Evolutionary conservation across 805 yeast species (phyloP), one percentile per base, ranked within the genome.

Genomic region (Wickerhamiella domercqiae): DNA sequence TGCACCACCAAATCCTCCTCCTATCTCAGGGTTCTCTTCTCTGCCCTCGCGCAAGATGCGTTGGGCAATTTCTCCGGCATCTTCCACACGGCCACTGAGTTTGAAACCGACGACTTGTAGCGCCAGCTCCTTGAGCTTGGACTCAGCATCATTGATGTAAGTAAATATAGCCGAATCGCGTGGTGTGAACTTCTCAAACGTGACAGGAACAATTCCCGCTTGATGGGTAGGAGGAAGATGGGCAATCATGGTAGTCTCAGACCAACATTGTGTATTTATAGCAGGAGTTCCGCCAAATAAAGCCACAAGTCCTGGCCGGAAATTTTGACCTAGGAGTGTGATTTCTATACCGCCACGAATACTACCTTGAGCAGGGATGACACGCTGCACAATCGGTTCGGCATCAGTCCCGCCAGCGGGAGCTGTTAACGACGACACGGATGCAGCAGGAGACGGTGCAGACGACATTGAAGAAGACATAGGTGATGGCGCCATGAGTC

Each of bases 351-450:
- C 99, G 47, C 99, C 99, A 45, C 94, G 69, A 9, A 84, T 70
- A 7, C 96, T 94, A 2, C 99, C 99, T 55, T 81, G 90, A 0
- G 93, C 78, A 1, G 99, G 99, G 40, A 90, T 86, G 7, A 90
- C 78, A 41, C 94, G 68, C 55, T 83, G 87, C 37, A 87, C 76
- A 0, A 68, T 54, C 1, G 93, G 93, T 9, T 29, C 16, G 45
- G 36, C 7, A 51, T 32, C 26, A 24, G 11, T 2, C 24, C 11
- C 17, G 30, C 18, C 26, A 25, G 32, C 21, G 25, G 26, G 13
- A 24, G 26, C 9, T 13, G 26, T 24, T 9, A 13, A 24, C 13
- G 26, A 24, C 26, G 26, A 9, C 26, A 24, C 26, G 9, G 11
- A 9, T 9, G 11, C 26, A 24, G 26, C 13, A 24, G 26, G 26